Percentiles rank a stretch among this genome's conserved stretches.
These are phyloP conservation scores for Graphilbum fragrans DNA, from an alignment of 2,329 filamentous ascomycete species.

Conservation along the genomic window DNA sequence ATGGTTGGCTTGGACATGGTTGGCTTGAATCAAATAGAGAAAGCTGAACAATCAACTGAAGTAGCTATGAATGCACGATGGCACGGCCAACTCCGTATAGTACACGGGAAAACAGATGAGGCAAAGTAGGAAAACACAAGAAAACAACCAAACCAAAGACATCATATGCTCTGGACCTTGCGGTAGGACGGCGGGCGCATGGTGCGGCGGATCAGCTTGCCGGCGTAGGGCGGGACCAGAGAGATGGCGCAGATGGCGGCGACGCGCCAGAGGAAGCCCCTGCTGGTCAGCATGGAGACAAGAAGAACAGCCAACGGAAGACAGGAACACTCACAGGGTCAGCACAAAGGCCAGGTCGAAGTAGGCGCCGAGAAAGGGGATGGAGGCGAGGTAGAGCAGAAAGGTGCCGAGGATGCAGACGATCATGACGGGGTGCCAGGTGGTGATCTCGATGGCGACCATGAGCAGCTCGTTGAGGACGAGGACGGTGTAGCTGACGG, in stretches of 20 bases:
- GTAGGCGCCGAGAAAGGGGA: constrained; percentile 82
- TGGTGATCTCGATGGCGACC: constrained; percentile 93
- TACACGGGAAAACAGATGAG: too few relatives aligned
- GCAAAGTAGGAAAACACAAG: not conserved
- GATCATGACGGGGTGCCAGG: constrained; percentile 93
- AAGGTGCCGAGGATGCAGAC: constrained; percentile 73
- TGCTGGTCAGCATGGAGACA: constrained; percentile 18
- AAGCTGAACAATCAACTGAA: too few relatives aligned
- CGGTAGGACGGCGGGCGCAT: constrained; percentile 89
- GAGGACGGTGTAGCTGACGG: constrained; percentile 82
- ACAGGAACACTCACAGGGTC: constrained; percentile 39
- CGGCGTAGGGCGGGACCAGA: constrained; percentile 75
- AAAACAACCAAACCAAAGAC: not conserved
- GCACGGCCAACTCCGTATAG: too few relatives aligned
- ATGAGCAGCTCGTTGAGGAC: constrained; percentile 92
- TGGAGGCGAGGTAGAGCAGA: constrained; percentile 63
- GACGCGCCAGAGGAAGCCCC: constrained; percentile 83
- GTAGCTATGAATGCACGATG: too few relatives aligned
- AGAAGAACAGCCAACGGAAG: not conserved
- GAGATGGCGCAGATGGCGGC: constrained; percentile 68
- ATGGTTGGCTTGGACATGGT: too few relatives aligned
- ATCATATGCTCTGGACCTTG: constrained; percentile 68
- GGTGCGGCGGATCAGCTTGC: constrained; percentile 70
- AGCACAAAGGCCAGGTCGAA: constrained; percentile 75
- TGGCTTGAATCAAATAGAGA: too few relatives aligned